Evolutionary conservation across 1,284 basidiomycete species (phyloP).

Genomic region (Psilocybe mexicana): DNA sequence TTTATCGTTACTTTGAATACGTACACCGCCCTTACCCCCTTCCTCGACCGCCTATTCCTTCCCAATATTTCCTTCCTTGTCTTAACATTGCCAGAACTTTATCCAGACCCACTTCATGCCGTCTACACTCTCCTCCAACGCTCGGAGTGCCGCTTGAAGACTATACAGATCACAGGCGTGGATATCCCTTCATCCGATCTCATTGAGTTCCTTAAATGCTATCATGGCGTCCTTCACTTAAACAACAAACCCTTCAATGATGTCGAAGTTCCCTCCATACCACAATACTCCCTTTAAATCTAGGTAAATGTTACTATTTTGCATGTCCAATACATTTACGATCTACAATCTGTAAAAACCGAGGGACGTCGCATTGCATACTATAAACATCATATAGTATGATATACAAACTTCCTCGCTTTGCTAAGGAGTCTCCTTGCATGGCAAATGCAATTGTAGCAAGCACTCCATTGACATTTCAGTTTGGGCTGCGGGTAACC

Average conservation of each 20-base stretch:
- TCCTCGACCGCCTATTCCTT: constrained; percentile 1
- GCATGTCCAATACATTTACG: no score
- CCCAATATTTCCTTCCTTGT: constrained; percentile 1
- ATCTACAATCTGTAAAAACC: no score
- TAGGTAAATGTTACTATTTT: no score
- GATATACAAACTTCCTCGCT: no score
- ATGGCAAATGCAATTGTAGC: no score
- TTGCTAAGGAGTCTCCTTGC: no score
- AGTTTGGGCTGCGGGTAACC: no score
- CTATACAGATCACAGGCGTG: constrained; percentile 5
- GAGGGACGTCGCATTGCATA: no score
- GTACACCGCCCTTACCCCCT: neutral
- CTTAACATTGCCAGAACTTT: neutral
- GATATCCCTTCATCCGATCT: constrained; percentile 5
- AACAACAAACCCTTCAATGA: neutral
- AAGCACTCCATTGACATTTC: no score
- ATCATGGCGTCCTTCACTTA: neutral
- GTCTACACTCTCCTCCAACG: constrained; percentile 5
- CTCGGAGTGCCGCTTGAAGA: constrained; percentile 8
- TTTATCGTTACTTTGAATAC: neutral
- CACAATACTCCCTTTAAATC: no score
- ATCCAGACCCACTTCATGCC: neutral
- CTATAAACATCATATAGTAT: no score
- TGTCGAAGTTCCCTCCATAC: neutral
- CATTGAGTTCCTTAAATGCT: constrained; percentile 6